phyloP scores from a whole-genome alignment of 768 basidiomycete genomes.

The Boletus subparvulus region DNA sequence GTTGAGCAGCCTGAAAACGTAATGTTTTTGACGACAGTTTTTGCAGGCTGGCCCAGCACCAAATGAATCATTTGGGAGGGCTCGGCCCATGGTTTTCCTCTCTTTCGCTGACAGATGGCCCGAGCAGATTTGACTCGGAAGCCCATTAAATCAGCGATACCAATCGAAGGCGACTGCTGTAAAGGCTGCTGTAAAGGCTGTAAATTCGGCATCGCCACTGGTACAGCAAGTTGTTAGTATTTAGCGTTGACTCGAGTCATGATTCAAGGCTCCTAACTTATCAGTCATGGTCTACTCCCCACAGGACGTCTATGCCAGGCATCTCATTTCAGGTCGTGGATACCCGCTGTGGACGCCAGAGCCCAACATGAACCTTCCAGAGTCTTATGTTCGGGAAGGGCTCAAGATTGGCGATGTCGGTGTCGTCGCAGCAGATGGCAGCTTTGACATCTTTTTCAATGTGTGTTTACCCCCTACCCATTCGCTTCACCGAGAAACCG shows the following conservation, averaged over 20 bases:
- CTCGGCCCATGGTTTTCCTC: too few species aligned
- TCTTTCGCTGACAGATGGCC: too few species aligned
- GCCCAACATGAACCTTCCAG: conserved; percentile 23
- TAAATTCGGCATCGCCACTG: too few species aligned
- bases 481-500: conserved; percentile 3
- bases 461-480: conserved; percentile 32
- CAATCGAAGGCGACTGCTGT: too few species aligned
- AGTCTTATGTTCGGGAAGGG: conserved; percentile 24
- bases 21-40: too few species aligned
- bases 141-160: too few species aligned
- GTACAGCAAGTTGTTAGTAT: neutral
- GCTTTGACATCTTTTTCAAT: conserved; percentile 39
- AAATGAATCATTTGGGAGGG: too few species aligned
- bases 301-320: conserved; percentile 19
- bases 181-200: too few species aligned
- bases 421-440: conserved; percentile 31
- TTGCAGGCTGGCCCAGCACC: too few species aligned
- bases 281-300: conserved; percentile 5
- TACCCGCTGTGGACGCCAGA: conserved; percentile 36
- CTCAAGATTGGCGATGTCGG: conserved; percentile 39
- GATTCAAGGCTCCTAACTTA: neutral
- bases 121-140: too few species aligned
- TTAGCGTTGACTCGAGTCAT: neutral
- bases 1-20: too few species aligned
- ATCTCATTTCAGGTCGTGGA: conserved; percentile 24